Evolutionary conservation across 2,329 filamentous ascomycete genomes (phyloP), one percentile per base, ranked within the genome.

Genomic region (Pezicula rhizophila): DNA sequence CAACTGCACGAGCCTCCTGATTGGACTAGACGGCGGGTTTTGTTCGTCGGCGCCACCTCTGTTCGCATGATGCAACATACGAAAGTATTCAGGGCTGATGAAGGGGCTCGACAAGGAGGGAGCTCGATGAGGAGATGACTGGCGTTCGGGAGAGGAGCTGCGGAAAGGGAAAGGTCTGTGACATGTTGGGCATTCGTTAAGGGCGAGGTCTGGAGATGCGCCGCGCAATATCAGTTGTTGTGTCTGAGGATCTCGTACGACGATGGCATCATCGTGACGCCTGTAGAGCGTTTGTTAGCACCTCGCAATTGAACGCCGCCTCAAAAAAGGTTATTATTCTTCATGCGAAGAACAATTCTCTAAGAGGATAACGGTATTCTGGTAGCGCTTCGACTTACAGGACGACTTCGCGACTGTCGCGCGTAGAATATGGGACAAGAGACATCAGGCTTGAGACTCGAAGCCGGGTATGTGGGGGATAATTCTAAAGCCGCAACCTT

Each of bases 51-150:
- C 71, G 64, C 66, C 74, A 68, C 67, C 64, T 31, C 28, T 10
- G 58, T 70, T 58, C 61, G 70, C 47, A 75, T 75, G 45, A 72
- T 80, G 86, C 37, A 99, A 82, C 86, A 97, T 91, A 61, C 89
- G 89, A 68, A 99, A 99, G 73, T 99, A 99, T 45, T 90, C 82
- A 2, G 91, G 91, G 61, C 91, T 85, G 58, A 96, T 87, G 64
- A 91, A 97, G 49, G 84, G 57, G 66, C 56, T 55, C 31, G 67
- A 31, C 70, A 69, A 45, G 66, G 62, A 28, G 11, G 49, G 26
- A 68, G 60, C 38, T 61, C 66, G 47, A 78, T 78, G 63, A 71
- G 80, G 52, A 39, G 62, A 57, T 33, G 53, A 34, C 15, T 72
- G 65, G 28, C 71, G 69, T 18, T 80, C 75, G 46, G 76, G 68